Evolutionary conservation across 129 eudicot species (phyloP).

Genomic region (Flaveria sonorensis): DNA sequence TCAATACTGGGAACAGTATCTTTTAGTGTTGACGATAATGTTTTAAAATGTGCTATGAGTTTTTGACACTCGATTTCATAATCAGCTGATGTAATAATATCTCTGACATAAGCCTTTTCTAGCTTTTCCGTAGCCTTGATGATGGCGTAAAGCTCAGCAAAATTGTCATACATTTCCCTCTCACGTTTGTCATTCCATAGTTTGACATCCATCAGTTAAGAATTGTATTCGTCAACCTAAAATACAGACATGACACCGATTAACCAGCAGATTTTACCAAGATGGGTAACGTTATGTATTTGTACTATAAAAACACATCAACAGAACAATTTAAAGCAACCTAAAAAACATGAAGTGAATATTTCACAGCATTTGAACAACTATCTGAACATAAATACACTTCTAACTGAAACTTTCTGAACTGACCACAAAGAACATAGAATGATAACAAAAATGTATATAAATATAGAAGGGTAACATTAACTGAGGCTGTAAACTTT

Average conservation of each 20-base stretch:
- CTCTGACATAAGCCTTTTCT: constrained; percentile 80
- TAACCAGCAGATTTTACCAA: neutral
- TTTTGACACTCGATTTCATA: constrained; percentile 82
- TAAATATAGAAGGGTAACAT: too few relatives aligned
- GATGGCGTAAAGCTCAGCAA: constrained; percentile 83
- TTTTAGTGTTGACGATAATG: constrained; percentile 64
- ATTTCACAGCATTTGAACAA: too few relatives aligned
- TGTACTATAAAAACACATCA: neutral
- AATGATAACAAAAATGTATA: too few relatives aligned
- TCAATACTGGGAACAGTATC: constrained; percentile 79
- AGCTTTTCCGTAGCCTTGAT: constrained; percentile 90
- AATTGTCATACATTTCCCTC: constrained; percentile 85
- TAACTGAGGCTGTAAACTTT: too few relatives aligned
- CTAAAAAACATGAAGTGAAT: neutral
- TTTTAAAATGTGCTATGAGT: constrained; percentile 76
- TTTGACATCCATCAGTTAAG: constrained; percentile 73
- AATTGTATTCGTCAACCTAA: neutral
- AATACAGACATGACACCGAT: neutral
- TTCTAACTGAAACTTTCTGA: too few relatives aligned
- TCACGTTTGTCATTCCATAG: constrained; percentile 94
- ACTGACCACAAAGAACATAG: too few relatives aligned
- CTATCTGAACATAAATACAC: too few relatives aligned
- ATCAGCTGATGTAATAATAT: constrained; percentile 62
- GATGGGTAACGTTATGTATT: neutral
- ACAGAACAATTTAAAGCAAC: neutral